These are phyloP conservation scores for Thamnidium elegans DNA, from an alignment of 192 early-diverging fungal species.

Conservation along the genomic window DNA sequence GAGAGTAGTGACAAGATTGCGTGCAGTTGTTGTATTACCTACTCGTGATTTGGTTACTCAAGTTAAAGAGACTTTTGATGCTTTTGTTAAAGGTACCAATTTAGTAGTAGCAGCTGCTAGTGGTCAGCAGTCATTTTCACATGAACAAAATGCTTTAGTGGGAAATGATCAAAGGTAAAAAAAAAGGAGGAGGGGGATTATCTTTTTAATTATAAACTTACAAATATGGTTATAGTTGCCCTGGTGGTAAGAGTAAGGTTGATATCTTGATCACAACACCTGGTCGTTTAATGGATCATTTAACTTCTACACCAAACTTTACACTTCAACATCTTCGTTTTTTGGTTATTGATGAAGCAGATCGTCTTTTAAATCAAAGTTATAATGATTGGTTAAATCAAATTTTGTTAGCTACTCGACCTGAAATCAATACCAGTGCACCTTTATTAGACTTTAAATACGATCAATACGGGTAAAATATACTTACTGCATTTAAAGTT, in stretches of 20 bases:
- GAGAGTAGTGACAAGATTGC: conserved; percentile 74
- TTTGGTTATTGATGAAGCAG: conserved; percentile 94
- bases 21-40: conserved; percentile 88
- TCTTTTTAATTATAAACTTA: neutral
- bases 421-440: conserved; percentile 1
- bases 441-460: conserved; percentile 14
- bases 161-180: conserved; percentile 22
- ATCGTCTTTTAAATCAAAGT: conserved; percentile 87
- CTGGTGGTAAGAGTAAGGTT: conserved; percentile 65
- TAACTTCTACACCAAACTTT: conserved; percentile 80
- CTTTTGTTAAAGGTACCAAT: conserved; percentile 70
- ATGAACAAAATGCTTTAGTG: conserved; percentile 62
- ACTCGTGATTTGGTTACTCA: conserved; percentile 90
- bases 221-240: conserved; percentile 14
- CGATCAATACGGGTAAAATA: conserved; percentile 16
- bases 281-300: conserved; percentile 91
- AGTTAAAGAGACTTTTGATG: conserved; percentile 83
- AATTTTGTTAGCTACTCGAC: conserved; percentile 63
- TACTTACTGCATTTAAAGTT: too few relatives aligned
- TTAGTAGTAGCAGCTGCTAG: conserved; percentile 72
- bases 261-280: conserved; percentile 95
- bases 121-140: conserved; percentile 73
- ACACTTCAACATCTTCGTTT: conserved; percentile 90
- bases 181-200: conserved; percentile 7
- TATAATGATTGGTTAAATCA: conserved; percentile 89